A percentile compares a stretch with the other conserved stretches of the same genome.
Conservation (phyloP, 1,139 yeast genomes). For the Candida dubliniensis region DNA sequence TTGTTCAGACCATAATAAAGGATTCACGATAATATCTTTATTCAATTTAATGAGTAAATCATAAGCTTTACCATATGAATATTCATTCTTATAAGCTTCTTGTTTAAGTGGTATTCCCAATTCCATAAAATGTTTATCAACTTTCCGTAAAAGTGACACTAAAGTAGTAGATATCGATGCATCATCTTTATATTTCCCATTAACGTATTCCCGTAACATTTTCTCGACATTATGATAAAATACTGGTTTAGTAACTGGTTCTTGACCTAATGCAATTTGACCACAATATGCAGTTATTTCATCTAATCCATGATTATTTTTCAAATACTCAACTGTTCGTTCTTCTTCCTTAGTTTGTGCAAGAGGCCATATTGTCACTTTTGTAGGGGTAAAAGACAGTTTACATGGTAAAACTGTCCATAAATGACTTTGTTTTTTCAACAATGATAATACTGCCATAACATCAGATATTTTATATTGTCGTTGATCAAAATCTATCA, state of each 20-base stretch:
- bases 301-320: constrained; percentile 23
- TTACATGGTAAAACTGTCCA: constrained; percentile 40
- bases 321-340: constrained; percentile 29
- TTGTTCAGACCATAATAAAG: constrained; percentile 47
- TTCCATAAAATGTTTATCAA: constrained; percentile 28
- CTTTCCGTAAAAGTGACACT: constrained; percentile 35
- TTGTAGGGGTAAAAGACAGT: constrained; percentile 39
- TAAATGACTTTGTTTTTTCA: constrained; percentile 49
- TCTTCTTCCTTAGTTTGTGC: constrained; percentile 30
- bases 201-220: constrained; percentile 49
- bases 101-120: constrained; percentile 1
- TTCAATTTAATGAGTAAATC: constrained; percentile 34
- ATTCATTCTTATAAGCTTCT: constrained; percentile 35
- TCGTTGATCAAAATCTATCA: constrained; percentile 13
- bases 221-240: constrained; percentile 36
- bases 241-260: constrained; percentile 18
- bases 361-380: constrained; percentile 50
- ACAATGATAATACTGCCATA: constrained; percentile 45
- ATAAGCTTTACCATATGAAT: constrained; percentile 49
- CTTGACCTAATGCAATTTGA: constrained; percentile 17
- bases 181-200: constrained; percentile 47
- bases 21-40: constrained; percentile 36
- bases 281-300: constrained; percentile 24
- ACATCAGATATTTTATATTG: constrained; percentile 29
- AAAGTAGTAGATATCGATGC: constrained; percentile 35